Conservation (phyloP, 2,329 filamentous ascomycete genomes). For the Aspergillus sp. region DNA sequence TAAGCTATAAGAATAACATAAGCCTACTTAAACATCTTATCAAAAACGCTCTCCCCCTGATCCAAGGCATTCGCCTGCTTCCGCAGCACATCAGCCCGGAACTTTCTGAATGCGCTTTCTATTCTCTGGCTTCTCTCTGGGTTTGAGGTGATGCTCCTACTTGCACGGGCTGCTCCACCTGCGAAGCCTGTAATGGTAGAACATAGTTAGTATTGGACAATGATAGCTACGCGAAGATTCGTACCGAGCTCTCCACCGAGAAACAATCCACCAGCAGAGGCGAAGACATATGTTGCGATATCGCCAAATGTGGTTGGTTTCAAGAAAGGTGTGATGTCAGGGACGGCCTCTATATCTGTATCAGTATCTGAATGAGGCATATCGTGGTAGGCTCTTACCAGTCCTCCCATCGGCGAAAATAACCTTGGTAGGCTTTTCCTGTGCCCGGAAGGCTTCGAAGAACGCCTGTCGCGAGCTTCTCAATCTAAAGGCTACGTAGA, state of each 20-base stretch:
- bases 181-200: constrained; percentile 43
- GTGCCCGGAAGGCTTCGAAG: constrained; percentile 57
- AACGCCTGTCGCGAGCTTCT: constrained; percentile 53
- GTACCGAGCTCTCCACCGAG: constrained; percentile 56
- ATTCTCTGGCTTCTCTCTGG: constrained; percentile 53
- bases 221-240: neutral
- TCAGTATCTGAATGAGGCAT: neutral
- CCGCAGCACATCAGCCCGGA: constrained; percentile 59
- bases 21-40: constrained; percentile 16
- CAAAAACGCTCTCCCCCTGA: constrained; percentile 23
- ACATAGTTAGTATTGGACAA: neutral
- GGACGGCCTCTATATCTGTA: constrained; percentile 49
- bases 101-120: constrained; percentile 59
- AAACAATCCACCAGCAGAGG: constrained; percentile 58
- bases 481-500: constrained; percentile 55
- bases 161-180: constrained; percentile 52
- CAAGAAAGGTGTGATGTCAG: constrained; percentile 56
- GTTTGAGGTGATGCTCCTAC: constrained; percentile 50
- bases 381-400: constrained; percentile 33
- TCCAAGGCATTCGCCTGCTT: constrained; percentile 56
- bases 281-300: constrained; percentile 59
- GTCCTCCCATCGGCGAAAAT: constrained; percentile 58
- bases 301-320: constrained; percentile 57
- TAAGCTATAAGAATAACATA: too few species aligned
- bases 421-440: constrained; percentile 59